Evolutionary conservation across 768 basidiomycete genomes (phyloP).

Genomic region (Termitomyces sp.): DNA sequence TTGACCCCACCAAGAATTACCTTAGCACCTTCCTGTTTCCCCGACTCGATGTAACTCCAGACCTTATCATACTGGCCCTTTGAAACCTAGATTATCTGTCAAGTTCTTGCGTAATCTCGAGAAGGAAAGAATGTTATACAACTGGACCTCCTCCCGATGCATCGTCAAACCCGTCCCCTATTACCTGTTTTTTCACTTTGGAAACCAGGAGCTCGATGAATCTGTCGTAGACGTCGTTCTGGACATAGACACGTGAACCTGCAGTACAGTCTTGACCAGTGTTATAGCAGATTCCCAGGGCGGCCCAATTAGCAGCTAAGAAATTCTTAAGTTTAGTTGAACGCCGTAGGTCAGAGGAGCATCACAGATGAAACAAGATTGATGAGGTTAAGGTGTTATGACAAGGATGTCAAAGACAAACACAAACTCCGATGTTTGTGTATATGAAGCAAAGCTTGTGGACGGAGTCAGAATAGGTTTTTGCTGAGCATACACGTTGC

Average conservation of each 20-base stretch:
- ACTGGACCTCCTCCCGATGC: slow-evolving; percentile 75
- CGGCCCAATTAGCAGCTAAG: slow-evolving; percentile 78
- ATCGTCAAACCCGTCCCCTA: slow-evolving; percentile 81
- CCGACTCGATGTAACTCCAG: slow-evolving; percentile 83
- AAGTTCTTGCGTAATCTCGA: neutral
- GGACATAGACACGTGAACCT: slow-evolving; percentile 85
- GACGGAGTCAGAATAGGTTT: neutral
- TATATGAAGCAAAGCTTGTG: neutral
- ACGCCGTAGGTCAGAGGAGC: neutral
- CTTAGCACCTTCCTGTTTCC: slow-evolving; percentile 79
- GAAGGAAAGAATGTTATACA: slow-evolving; percentile 35
- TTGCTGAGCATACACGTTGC: neutral
- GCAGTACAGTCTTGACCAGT: slow-evolving; percentile 94
- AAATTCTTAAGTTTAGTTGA: neutral
- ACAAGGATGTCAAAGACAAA: neutral
- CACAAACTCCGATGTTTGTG: neutral
- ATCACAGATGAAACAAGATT: neutral
- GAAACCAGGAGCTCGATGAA: slow-evolving; percentile 63
- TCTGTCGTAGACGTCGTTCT: slow-evolving; percentile 82
- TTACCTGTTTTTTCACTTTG: slow-evolving; percentile 61
- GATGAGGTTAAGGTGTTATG: neutral
- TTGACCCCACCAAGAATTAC: slow-evolving; percentile 76
- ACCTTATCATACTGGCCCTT: slow-evolving; percentile 83
- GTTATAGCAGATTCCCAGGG: slow-evolving; percentile 82
- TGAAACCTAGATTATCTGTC: slow-evolving; percentile 48